These are phyloP conservation scores for Saururus chinensis DNA, from an alignment of 164 flowering plant species.

Conservation along the genomic window DNA sequence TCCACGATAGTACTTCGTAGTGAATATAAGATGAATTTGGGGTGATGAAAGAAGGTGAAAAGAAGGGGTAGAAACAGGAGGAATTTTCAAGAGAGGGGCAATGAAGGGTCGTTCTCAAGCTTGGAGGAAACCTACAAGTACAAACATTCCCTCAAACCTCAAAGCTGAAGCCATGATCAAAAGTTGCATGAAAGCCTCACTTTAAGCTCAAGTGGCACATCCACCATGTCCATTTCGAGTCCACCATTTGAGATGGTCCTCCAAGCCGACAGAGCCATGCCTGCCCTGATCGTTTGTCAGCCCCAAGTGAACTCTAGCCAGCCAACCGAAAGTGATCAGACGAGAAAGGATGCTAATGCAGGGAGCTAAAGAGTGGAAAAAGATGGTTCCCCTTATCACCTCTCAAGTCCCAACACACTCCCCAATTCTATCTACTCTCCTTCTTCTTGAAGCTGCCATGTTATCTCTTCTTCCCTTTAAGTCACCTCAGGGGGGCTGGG, in stretches of 20 bases:
- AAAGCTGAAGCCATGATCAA: neutral
- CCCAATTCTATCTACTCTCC: constrained; percentile 3
- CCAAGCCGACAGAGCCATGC: neutral
- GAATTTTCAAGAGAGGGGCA: constrained; percentile 12
- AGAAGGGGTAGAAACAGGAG: constrained; percentile 16
- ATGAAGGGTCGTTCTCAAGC: constrained; percentile 21
- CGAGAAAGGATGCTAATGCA: constrained; percentile 6
- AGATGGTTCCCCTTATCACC: constrained; percentile 17
- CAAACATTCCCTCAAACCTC: constrained; percentile 3
- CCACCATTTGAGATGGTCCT: constrained; percentile 1
- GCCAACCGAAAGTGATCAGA: neutral
- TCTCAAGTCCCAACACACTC: too few relatives aligned
- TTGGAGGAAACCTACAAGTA: neutral
- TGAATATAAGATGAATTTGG: too few relatives aligned
- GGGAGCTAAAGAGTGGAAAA: constrained; percentile 10
- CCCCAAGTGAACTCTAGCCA: neutral
- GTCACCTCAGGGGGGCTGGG: constrained; percentile 25
- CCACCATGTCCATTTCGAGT: neutral
- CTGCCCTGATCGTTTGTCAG: neutral
- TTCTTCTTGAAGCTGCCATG: neutral
- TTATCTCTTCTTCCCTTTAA: constrained; percentile 11
- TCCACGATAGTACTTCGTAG: too few relatives aligned
- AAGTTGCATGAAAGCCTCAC: neutral
- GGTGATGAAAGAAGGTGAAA: neutral
- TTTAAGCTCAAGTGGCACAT: neutral